phyloP scores from a whole-genome alignment of 495 filamentous ascomycete genomes.

The Chlorociboria aeruginascens region DNA sequence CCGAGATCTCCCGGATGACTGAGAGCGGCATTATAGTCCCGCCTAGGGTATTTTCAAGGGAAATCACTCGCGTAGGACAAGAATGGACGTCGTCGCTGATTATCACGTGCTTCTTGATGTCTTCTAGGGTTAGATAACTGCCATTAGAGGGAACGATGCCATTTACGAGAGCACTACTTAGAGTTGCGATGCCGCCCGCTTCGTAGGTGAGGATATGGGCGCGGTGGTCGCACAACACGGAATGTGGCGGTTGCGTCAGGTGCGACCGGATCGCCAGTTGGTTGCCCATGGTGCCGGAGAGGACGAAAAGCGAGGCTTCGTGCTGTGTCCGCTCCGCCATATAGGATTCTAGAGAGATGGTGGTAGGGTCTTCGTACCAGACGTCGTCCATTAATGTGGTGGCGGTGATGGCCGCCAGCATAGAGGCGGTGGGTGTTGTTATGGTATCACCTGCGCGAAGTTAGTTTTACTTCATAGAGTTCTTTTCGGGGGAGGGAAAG shows the following conservation, averaged over 20 bases:
- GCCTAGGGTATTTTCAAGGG: conserved; percentile 73
- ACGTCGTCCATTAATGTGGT: conserved; percentile 69
- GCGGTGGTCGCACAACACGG: conserved; percentile 54
- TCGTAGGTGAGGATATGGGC: conserved; percentile 59
- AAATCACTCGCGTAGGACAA: conserved; percentile 69
- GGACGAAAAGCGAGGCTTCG: conserved; percentile 61
- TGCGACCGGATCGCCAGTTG: conserved; percentile 59
- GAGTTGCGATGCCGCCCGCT: conserved; percentile 53
- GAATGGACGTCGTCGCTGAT: conserved; percentile 40
- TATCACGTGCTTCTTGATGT: conserved; percentile 46
- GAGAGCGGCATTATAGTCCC: conserved; percentile 66
- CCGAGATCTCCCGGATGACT: conserved; percentile 53
- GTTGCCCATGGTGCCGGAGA: conserved; percentile 89
- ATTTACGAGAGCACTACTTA: conserved; percentile 49
- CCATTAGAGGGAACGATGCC: conserved; percentile 51
- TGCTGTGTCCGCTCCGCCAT: conserved; percentile 61
- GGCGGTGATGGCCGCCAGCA: conserved; percentile 55
- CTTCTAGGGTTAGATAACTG: conserved; percentile 62
- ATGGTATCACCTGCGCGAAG: conserved; percentile 53
- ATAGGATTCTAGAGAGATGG: conserved; percentile 56
- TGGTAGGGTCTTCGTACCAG: conserved; percentile 71
- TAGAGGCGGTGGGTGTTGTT: conserved; percentile 73
- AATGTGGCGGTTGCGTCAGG: conserved; percentile 58
- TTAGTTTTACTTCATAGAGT: neutral
- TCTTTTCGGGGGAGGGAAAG: neutral